Evolutionary conservation across 768 basidiomycete species (phyloP), one percentile per base, ranked within the genome.

Genomic region (Asterophora parasitica): DNA sequence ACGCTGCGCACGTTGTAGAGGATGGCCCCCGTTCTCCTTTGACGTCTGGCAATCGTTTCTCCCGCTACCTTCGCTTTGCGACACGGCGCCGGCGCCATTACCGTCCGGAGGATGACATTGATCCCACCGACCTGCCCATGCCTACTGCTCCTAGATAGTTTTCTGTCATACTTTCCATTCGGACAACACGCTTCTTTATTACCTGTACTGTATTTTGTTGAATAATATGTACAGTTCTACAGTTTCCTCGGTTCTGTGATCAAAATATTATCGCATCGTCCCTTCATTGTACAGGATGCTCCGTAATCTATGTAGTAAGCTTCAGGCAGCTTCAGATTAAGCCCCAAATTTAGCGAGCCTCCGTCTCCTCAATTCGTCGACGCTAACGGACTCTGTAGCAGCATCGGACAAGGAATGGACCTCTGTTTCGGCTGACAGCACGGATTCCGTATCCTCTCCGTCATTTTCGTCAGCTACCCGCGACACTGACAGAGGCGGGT

Each of bases 281-380:
- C 11, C 20, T 27, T 20, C 16, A 23, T 39, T 12, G n/a, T 26
- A 39, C n/a, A n/a, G n/a, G n/a, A n/a, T n/a, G n/a, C n/a, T n/a
- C n/a, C n/a, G n/a, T n/a, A n/a, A n/a, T n/a, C n/a, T n/a, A n/a
- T n/a, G n/a, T n/a, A n/a, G n/a, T n/a, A n/a, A n/a, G n/a, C n/a
- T n/a, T n/a, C n/a, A n/a, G n/a, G n/a, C n/a, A n/a, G n/a, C 31
- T 43, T 33, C 23, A 16, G 11, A 44, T 66, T 57, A 79, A 27
- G 69, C 67, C 13, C 79, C 84, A 63, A 90, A 90, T 51, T 74
- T 74, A 5, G 81, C 84, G 46, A 84, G 61, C 40, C 86, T 67
- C 59, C 78, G 75, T 58, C 72, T 71, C 34, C 87, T 74, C 50
- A 90, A 76, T 57, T 85, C 85, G 45, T 89, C 88, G 28, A 85